These are phyloP conservation scores for Amaranthus tricolor DNA, from an alignment of 179 eudicot genomes.

Conservation along the genomic window DNA sequence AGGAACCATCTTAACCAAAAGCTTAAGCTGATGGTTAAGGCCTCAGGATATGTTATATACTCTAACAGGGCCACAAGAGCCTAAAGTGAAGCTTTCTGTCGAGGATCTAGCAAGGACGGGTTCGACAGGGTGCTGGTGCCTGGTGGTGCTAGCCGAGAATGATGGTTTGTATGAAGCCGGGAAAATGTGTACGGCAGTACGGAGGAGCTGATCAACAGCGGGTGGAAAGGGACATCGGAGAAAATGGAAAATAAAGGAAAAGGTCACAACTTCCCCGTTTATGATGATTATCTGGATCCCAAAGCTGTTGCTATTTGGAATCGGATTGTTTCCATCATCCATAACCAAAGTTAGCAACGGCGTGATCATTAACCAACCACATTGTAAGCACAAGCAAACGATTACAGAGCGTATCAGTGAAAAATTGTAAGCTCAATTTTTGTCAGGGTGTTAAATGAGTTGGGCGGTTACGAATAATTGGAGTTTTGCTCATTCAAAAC, in stretches of 20 bases:
- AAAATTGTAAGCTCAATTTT: no score
- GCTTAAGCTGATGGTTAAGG: no score
- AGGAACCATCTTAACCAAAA: no score
- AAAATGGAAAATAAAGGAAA: conserved; percentile 23
- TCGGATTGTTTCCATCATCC: conserved; percentile 15
- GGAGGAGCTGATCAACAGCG: conserved; percentile 32
- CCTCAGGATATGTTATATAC: no score
- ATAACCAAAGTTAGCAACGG: neutral
- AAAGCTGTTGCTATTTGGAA: conserved; percentile 23
- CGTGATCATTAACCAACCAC: no score
- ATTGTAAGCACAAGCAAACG: no score
- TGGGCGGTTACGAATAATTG: no score
- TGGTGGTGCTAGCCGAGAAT: conserved; percentile 33
- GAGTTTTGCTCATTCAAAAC: no score
- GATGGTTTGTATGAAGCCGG: conserved; percentile 32
- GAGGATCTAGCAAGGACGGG: conserved; percentile 32
- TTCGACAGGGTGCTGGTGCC: conserved; percentile 33
- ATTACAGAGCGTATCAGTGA: no score
- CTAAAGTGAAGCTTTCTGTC: conserved; percentile 34
- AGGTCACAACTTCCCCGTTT: conserved; percentile 30
- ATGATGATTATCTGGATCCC: conserved; percentile 6
- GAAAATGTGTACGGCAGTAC: conserved; percentile 18
- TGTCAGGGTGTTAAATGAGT: no score
- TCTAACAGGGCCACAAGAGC: conserved; percentile 15
- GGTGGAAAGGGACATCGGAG: conserved; percentile 34